Evolutionary conservation across 2,329 filamentous ascomycete genomes (phyloP).

Genomic region (Phyllosticta paracitricarpa): DNA sequence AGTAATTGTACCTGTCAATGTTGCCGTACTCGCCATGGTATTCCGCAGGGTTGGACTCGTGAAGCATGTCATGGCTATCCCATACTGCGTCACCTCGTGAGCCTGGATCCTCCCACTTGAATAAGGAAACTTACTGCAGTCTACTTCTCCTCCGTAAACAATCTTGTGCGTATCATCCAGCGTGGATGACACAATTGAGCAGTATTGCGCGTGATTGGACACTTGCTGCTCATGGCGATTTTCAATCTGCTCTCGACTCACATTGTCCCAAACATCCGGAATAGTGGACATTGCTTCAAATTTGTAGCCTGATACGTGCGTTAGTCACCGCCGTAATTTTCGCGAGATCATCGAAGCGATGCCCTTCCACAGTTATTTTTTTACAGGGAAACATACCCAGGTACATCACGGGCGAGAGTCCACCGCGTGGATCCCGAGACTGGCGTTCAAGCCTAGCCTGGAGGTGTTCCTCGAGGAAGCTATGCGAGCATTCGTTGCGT

Average conservation of each 20-base stretch:
- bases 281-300: conserved; percentile 82
- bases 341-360: too few species aligned
- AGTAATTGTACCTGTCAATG: conserved; percentile 52
- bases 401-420: background rate
- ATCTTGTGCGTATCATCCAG: conserved; percentile 57
- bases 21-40: conserved; percentile 36
- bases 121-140: conserved; percentile 55
- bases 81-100: conserved; percentile 44
- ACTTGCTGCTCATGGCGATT: conserved; percentile 59
- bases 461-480: conserved; percentile 74
- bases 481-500: conserved; percentile 26
- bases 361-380: too few species aligned
- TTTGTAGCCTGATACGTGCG: conserved; percentile 58
- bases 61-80: conserved; percentile 45
- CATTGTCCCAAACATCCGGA: conserved; percentile 62
- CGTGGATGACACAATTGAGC: conserved; percentile 60
- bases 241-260: conserved; percentile 68
- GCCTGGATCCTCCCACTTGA: background rate
- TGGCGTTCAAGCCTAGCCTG: background rate
- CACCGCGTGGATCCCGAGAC: background rate
- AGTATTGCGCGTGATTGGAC: conserved; percentile 90
- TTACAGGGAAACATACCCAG: background rate
- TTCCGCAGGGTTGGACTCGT: background rate
- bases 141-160: conserved; percentile 86
- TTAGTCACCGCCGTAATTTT: background rate